Evolutionary conservation across 208 protist genomes (phyloP).

Genomic region (Sergeia podlipaevii): DNA sequence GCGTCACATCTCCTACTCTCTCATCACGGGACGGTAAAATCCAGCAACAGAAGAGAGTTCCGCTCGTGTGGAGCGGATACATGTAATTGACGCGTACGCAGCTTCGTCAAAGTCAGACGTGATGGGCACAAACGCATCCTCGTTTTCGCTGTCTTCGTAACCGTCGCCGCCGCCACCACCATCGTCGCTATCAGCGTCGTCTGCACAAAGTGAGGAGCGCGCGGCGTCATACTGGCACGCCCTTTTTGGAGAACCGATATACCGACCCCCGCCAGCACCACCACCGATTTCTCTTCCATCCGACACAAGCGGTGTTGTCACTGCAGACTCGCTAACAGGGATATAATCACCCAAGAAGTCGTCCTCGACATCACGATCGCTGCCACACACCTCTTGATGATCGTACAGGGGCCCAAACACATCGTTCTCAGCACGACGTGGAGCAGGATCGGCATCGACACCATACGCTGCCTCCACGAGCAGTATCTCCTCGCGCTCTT

Average conservation of each 20-base stretch:
- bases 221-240: neutral
- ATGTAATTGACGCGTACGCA: constrained; percentile 14
- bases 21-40: constrained; percentile 1
- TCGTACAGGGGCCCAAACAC: constrained; percentile 47
- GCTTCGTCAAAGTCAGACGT: constrained; percentile 22
- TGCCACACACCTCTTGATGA: constrained; percentile 51
- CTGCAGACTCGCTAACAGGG: neutral
- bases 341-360: constrained; percentile 8
- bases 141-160: no score
- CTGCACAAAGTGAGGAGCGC: neutral
- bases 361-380: constrained; percentile 35
- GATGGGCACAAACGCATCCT: constrained; percentile 5
- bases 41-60: constrained; percentile 3
- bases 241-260: no score
- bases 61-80: constrained; percentile 4
- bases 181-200: neutral
- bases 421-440: constrained; percentile 26
- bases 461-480: constrained; percentile 33
- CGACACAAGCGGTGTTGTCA: no score
- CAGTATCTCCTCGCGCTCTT: constrained; percentile 36
- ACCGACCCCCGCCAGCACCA: no score
- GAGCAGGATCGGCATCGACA: constrained; percentile 20
- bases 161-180: neutral
- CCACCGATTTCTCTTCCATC: no score
- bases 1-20: neutral